These are phyloP conservation scores for Beauveria sp. DNA, from an alignment of 2,329 filamentous ascomycete genomes.

Conservation along the genomic window DNA sequence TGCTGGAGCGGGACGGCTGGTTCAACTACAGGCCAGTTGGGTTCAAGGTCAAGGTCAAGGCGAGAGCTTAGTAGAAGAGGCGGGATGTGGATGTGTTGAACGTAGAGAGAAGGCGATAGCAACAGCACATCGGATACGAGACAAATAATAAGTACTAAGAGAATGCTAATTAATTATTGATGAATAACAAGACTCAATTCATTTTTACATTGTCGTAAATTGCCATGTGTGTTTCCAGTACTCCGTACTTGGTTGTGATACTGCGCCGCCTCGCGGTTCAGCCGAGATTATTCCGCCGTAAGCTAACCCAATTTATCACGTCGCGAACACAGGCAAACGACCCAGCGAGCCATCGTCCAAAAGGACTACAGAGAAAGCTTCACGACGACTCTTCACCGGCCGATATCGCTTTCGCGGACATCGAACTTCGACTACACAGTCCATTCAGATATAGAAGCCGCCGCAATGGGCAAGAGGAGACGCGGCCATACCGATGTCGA, in stretches of 20 bases:
- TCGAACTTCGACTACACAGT: not conserved
- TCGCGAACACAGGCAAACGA: not conserved
- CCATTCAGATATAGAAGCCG: not conserved
- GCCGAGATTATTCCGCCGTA: constrained; percentile 6
- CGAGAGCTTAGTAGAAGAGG: constrained; percentile 18
- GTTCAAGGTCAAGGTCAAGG: constrained; percentile 36
- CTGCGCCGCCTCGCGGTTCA: not conserved
- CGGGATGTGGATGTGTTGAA: not conserved
- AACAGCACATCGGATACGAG: not conserved
- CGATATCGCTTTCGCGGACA: not conserved
- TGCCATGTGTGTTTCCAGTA: not conserved
- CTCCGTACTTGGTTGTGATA: not conserved
- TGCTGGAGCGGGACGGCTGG: constrained; percentile 40
- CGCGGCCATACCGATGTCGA: constrained; percentile 78
- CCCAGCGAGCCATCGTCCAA: not conserved
- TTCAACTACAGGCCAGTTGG: constrained; percentile 44
- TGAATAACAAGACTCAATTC: no score
- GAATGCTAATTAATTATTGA: not conserved
- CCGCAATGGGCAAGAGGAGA: constrained; percentile 78
- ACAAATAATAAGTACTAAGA: not conserved
- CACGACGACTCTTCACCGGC: not conserved
- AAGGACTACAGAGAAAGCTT: not conserved
- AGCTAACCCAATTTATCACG: constrained; percentile 4
- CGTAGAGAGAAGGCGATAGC: not conserved
- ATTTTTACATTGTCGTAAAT: no score